phyloP scores from a whole-genome alignment of 148 eudicot genomes.

The Fagopyrum tataricum region DNA sequence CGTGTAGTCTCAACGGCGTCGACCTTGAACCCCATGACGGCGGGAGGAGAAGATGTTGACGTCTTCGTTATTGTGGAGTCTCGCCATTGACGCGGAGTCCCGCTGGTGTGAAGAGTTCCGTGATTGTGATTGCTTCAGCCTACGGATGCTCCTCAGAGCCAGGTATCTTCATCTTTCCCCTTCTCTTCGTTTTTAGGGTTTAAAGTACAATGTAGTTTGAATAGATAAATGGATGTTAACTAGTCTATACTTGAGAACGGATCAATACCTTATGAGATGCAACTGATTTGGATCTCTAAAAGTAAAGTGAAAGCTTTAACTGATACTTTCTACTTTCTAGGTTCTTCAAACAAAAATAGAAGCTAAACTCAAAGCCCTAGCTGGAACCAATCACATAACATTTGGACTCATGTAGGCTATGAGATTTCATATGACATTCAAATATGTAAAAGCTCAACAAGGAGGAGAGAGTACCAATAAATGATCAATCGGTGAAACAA shows the following conservation, averaged over 20 bases:
- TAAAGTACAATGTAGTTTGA: not conserved
- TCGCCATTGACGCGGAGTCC: too few relatives aligned
- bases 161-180: too few relatives aligned
- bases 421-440: not conserved
- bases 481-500: conserved; percentile 1
- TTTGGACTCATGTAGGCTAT: not conserved
- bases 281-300: not conserved
- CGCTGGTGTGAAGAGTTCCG: too few relatives aligned
- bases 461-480: not conserved
- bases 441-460: not conserved
- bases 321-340: not conserved
- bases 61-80: too few relatives aligned
- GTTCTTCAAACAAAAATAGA: not conserved
- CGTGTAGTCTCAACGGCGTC: too few relatives aligned
- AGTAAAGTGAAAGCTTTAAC: not conserved
- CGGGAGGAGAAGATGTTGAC: too few relatives aligned
- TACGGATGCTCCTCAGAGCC: too few relatives aligned
- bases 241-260: not conserved
- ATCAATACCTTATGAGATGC: not conserved
- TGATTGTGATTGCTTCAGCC: too few relatives aligned
- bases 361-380: not conserved
- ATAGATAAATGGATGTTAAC: too few relatives aligned
- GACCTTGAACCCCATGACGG: too few relatives aligned
- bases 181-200: too few relatives aligned
- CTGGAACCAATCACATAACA: not conserved